These are phyloP conservation scores for Ophiocordyceps camponoti-saundersi DNA, from an alignment of 2,329 filamentous ascomycete genomes.

Conservation along the genomic window DNA sequence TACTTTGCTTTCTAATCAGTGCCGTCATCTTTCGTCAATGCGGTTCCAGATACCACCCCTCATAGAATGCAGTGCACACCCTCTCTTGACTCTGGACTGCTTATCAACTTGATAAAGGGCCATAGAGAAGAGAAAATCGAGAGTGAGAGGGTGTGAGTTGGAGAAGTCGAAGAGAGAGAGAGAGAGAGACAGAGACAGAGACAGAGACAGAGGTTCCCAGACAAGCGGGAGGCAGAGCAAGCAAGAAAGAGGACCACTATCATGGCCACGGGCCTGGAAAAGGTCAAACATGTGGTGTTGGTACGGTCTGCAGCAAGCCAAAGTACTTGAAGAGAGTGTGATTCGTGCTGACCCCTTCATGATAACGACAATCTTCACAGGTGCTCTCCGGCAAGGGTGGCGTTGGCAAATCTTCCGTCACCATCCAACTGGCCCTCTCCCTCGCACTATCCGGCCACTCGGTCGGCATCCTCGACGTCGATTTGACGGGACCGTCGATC, in stretches of 20 bases:
- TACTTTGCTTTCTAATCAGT: not conserved
- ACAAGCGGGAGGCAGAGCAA: too few species aligned
- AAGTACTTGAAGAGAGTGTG: too few species aligned
- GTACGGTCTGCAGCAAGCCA: constrained; percentile 23
- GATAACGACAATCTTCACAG: constrained; percentile 13
- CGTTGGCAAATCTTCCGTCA: constrained; percentile 96
- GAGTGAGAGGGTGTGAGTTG: not conserved
- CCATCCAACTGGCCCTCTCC: constrained; percentile 83
- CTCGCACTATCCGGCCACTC: constrained; percentile 72
- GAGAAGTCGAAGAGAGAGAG: not conserved
- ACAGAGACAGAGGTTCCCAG: too few species aligned
- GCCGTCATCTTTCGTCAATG: not conserved
- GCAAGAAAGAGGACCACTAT: not conserved
- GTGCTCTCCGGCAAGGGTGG: constrained; percentile 93
- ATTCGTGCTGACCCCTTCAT: too few species aligned
- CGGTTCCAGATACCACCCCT: not conserved
- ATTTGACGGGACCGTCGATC: constrained; percentile 91
- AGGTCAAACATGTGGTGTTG: constrained; percentile 63
- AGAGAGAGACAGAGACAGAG: not conserved
- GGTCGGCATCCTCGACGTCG: constrained; percentile 89
- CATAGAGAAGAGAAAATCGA: not conserved
- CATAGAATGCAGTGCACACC: too few species aligned
- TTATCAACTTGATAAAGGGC: not conserved
- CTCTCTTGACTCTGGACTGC: too few species aligned
- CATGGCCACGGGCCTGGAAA: constrained; percentile 20